Evolutionary conservation across 495 filamentous ascomycete genomes (phyloP).

Genomic region (Penicillium verhagenii): DNA sequence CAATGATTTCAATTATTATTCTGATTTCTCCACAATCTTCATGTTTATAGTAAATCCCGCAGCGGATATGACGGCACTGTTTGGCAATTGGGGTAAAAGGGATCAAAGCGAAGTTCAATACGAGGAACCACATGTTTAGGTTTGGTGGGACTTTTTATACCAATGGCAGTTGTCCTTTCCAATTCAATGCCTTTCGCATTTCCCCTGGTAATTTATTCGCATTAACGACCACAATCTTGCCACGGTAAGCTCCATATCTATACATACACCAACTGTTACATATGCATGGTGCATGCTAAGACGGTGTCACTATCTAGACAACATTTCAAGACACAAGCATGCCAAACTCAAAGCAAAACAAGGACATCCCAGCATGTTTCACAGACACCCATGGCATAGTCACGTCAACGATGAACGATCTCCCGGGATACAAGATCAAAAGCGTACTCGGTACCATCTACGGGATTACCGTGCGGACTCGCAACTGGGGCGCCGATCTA

Average conservation of each 20-base stretch:
- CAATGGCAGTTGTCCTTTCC: too few species aligned
- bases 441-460: slow-evolving; percentile 58
- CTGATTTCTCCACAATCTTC: background rate
- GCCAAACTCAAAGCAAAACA: background rate
- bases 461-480: slow-evolving; percentile 57
- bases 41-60: background rate
- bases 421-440: slow-evolving; percentile 57
- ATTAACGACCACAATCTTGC: background rate
- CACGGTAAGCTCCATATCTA: background rate
- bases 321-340: background rate
- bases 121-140: background rate
- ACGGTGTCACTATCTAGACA: background rate
- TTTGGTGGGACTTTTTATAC: too few species aligned
- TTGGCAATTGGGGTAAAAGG: too few species aligned
- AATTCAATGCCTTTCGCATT: too few species aligned
- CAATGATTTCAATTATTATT: background rate
- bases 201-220: too few species aligned
- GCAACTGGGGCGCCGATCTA: slow-evolving; percentile 50
- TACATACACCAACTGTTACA: background rate
- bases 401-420: slow-evolving; percentile 51
- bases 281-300: background rate
- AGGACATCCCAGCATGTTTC: slow-evolving; percentile 44
- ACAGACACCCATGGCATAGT: slow-evolving; percentile 59
- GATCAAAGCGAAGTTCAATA: background rate
- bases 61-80: background rate